Conservation (phyloP, 2,329 filamentous ascomycete species). For the Bipolaris sorokiniana region DNA sequence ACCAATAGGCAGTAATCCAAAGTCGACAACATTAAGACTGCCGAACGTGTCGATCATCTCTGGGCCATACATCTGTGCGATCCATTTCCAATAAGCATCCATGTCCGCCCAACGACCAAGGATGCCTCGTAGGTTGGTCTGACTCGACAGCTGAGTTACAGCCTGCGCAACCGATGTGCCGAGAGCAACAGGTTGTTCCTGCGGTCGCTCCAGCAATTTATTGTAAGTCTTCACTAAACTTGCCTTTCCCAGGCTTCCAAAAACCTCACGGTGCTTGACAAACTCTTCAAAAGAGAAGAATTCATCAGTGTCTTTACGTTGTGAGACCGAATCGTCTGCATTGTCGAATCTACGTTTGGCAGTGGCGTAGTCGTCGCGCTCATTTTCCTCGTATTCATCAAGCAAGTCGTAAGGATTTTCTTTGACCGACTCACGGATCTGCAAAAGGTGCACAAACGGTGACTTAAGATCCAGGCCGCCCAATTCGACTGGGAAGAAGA, state of each 20-base stretch:
- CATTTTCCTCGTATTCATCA: constrained; percentile 49
- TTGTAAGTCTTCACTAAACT: constrained; percentile 25
- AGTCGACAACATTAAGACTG: constrained; percentile 43
- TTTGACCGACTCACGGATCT: constrained; percentile 47
- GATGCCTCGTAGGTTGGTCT: constrained; percentile 34
- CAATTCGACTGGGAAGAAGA: constrained; percentile 60
- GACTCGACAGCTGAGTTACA: constrained; percentile 24
- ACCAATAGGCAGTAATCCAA: constrained; percentile 43
- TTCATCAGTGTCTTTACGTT: constrained; percentile 20
- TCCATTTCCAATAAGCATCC: constrained; percentile 48
- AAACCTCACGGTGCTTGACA: constrained; percentile 28
- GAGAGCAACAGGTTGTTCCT: constrained; percentile 27
- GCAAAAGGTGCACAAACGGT: constrained; percentile 57
- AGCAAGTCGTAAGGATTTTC: constrained; percentile 51
- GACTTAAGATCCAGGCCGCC: constrained; percentile 59
- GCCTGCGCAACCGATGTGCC: constrained; percentile 32
- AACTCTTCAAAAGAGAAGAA: constrained; percentile 42
- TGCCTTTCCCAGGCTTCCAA: constrained; percentile 12
- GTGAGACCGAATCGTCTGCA: constrained; percentile 17
- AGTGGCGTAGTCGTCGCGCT: constrained; percentile 45
- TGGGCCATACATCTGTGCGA: constrained; percentile 46
- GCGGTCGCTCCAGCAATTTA: constrained; percentile 29
- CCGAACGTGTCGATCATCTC: constrained; percentile 46
- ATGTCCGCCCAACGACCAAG: constrained; percentile 31
- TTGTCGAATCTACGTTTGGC: constrained; percentile 41